Evolutionary conservation across 331 rosid genomes (phyloP), one percentile per base, ranked within the genome.

Genomic region (Rosa hybrid): DNA sequence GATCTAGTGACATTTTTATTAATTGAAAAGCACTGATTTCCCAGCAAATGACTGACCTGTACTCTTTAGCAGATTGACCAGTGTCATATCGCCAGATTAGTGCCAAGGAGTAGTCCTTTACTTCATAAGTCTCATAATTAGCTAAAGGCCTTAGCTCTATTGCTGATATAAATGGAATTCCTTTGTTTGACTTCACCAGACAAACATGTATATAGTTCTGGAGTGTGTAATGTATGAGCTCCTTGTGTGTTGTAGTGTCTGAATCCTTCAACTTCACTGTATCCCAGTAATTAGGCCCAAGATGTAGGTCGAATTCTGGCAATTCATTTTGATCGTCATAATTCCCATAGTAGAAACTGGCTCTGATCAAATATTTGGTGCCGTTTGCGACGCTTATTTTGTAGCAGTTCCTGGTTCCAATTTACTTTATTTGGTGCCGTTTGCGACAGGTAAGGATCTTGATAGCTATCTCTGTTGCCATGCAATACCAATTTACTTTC

Each of bases 351-450:
- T 14, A 48, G 39, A 77, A 77, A 5, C 6, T 6, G 11, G 80
- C 50, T 63, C 80, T 30, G 73, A 77, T 65, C 62, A 77, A 48
- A 65, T 77, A 78, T 54, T 23, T 56, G 34, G 42, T 65, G n/a
- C 53, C 75, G 0, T 1, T 4, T 34, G 42, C 1, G 1, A 67
- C 51, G 1, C 8, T 38, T 25, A 77, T 77, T 20, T 39, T 77
- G 75, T 77, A 67, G 74, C 81, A 77, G 46, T 67, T 65, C 48
- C 75, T 48, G n/a, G 7, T 44, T 16, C 67, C 81, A n/a, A n/a
- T n/a, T n/a, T n/a, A n/a, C n/a, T n/a, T n/a, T 77, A 78, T 54
- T 23, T 56, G 34, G 42, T 65, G n/a, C 53, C 75, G 0, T 1
- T 4, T 34, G 42, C 1, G 65, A 49, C 65, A 20, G 2, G 44